Conservation (phyloP, 768 basidiomycete species). For the Hemileccinum rubropunctum region DNA sequence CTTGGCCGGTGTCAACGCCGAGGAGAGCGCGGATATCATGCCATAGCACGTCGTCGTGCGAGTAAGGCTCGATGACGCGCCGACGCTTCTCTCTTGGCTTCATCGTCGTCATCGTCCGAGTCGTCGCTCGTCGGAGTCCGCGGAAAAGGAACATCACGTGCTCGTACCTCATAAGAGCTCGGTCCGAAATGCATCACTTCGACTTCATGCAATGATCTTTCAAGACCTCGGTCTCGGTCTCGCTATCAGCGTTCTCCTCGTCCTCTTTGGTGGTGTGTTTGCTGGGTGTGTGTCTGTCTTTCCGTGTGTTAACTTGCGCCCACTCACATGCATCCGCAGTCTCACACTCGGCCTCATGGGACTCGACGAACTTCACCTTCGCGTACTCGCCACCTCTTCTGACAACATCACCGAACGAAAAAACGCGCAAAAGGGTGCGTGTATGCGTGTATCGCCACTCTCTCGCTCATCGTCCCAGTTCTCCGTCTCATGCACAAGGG, state of each 20-base stretch:
- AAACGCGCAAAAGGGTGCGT: slow-evolving; percentile 68
- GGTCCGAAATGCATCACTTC: neutral
- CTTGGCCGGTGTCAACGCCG: slow-evolving; percentile 34
- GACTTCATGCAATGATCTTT: slow-evolving; percentile 10
- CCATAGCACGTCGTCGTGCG: slow-evolving; percentile 72
- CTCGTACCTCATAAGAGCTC: neutral
- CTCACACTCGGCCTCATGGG: slow-evolving; percentile 94
- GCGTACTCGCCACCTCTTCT: slow-evolving; percentile 80
- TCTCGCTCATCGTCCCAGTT: slow-evolving; percentile 35
- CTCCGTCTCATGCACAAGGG: slow-evolving; percentile 57
- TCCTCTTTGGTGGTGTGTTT: slow-evolving; percentile 87
- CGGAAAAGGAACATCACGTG: neutral
- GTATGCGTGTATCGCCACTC: neutral
- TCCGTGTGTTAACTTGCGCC: no score
- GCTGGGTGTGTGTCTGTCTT: slow-evolving; percentile 62
- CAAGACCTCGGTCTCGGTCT: slow-evolving; percentile 51
- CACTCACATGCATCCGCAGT: slow-evolving; percentile 35
- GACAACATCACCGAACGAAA: slow-evolving; percentile 64
- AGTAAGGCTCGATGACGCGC: slow-evolving; percentile 49
- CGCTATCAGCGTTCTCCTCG: slow-evolving; percentile 60
- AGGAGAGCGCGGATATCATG: slow-evolving; percentile 67
- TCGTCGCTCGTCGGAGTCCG: neutral
- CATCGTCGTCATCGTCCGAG: neutral
- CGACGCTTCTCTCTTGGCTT: slow-evolving; percentile 1
- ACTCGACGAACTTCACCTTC: slow-evolving; percentile 85